Conservation (phyloP, 177 flowering plant species). For the Vitis hybrid region DNA sequence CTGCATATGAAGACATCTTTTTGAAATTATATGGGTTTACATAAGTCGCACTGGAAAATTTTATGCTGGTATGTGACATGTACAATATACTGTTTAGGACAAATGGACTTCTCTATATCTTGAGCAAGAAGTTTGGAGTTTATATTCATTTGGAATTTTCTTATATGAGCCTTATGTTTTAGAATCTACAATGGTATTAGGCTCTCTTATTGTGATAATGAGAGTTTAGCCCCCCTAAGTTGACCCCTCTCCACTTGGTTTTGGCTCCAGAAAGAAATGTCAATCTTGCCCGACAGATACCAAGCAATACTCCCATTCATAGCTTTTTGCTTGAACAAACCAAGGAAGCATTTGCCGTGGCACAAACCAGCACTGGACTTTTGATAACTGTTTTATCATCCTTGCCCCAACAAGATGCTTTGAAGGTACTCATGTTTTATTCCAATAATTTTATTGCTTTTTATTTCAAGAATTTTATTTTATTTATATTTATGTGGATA, state of each 20-base stretch:
- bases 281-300: slow-evolving; percentile 35
- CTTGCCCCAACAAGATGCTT: slow-evolving; percentile 83
- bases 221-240: slow-evolving; percentile 85
- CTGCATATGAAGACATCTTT: no score
- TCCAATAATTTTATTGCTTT: not conserved
- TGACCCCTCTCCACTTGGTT: slow-evolving; percentile 81
- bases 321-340: slow-evolving; percentile 74
- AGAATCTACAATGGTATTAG: slow-evolving; percentile 86
- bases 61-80: no score
- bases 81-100: no score
- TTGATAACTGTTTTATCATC: slow-evolving; percentile 87
- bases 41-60: no score
- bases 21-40: no score
- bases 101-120: not conserved
- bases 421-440: slow-evolving; percentile 48
- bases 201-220: slow-evolving; percentile 89
- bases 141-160: not conserved
- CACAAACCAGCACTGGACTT: slow-evolving; percentile 88
- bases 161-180: slow-evolving; percentile 3
- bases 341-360: slow-evolving; percentile 93
- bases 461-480: no score
- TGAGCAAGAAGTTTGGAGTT: not conserved
- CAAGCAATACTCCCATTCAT: slow-evolving; percentile 40
- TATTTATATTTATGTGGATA: not conserved
- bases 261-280: slow-evolving; percentile 42